Percentiles rank a stretch among this genome's conserved stretches.
Conservation (phyloP, 2,329 filamentous ascomycete genomes). For the Fusarium nelsonii region DNA sequence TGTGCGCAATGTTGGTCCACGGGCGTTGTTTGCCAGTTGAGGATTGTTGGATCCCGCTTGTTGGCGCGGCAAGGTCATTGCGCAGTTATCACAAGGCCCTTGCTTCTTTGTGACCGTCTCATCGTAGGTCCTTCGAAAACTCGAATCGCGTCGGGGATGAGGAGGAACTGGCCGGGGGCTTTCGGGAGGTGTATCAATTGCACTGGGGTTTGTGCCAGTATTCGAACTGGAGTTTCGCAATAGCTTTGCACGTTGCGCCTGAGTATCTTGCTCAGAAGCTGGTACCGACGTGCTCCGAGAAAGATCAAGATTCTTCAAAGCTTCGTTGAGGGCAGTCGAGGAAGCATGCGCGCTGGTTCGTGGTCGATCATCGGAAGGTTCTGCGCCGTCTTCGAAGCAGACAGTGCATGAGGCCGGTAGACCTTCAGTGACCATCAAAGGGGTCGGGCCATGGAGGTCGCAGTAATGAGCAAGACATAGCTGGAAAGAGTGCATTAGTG, state of each 20-base stretch:
- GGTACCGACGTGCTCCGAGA: slow-evolving; percentile 59
- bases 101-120: slow-evolving; percentile 74
- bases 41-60: slow-evolving; percentile 44
- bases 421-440: slow-evolving; percentile 77
- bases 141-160: slow-evolving; percentile 65
- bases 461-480: slow-evolving; percentile 78
- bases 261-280: slow-evolving; percentile 60
- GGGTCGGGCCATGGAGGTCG: slow-evolving; percentile 76
- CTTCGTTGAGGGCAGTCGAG: slow-evolving; percentile 59
- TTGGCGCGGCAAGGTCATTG: slow-evolving; percentile 69
- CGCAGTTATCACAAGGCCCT: slow-evolving; percentile 76
- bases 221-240: slow-evolving; percentile 56
- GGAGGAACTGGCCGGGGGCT: slow-evolving; percentile 62
- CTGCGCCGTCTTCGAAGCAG: slow-evolving; percentile 64
- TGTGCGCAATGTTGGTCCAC: slow-evolving; percentile 70
- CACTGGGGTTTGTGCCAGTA: slow-evolving; percentile 54
- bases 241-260: slow-evolving; percentile 58
- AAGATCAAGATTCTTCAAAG: slow-evolving; percentile 62
- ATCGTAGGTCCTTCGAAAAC: slow-evolving; percentile 73
- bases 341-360: slow-evolving; percentile 56
- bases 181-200: slow-evolving; percentile 69
- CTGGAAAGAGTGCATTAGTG: slow-evolving; percentile 62
- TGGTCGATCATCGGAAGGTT: slow-evolving; percentile 52
- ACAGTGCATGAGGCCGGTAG: slow-evolving; percentile 70
- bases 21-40: slow-evolving; percentile 54